Evolutionary conservation across 805 yeast genomes (phyloP).

Genomic region (Metschnikowia arizonensis): DNA sequence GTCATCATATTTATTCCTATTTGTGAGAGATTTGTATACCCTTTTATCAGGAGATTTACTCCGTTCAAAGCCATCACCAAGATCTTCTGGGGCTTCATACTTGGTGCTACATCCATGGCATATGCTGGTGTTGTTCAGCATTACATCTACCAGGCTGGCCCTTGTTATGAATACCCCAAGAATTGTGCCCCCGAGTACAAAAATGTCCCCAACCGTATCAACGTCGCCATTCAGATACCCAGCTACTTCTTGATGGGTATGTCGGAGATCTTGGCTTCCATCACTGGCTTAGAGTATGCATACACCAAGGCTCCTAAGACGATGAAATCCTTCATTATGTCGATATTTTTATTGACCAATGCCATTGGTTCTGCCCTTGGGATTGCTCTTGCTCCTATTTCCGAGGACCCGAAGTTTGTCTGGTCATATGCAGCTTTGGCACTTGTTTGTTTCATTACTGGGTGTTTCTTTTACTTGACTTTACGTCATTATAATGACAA

Average conservation of each 20-base stretch:
- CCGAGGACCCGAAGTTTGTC: constrained; percentile 63
- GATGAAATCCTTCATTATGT: constrained; percentile 18
- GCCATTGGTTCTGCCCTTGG: constrained; percentile 76
- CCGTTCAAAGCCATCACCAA: constrained; percentile 17
- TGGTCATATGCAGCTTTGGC: constrained; percentile 68
- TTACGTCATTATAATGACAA: constrained; percentile 51
- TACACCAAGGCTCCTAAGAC: constrained; percentile 17
- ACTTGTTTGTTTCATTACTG: constrained; percentile 53
- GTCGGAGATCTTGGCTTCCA: constrained; percentile 14
- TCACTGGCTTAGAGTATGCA: constrained; percentile 19
- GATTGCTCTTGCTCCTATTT: constrained; percentile 50
- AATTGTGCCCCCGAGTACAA: constrained; percentile 11
- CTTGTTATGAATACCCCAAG: constrained; percentile 12
- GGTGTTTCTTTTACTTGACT: constrained; percentile 54
- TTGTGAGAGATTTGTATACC: constrained; percentile 12
- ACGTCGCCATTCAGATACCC: constrained; percentile 12
- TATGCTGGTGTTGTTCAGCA: constrained; percentile 15
- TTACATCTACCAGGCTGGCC: constrained; percentile 14
- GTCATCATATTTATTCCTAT: constrained; percentile 14
- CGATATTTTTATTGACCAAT: constrained; percentile 59
- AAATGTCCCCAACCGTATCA: constrained; percentile 10
- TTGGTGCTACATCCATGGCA: constrained; percentile 12
- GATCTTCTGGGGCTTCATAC: constrained; percentile 15
- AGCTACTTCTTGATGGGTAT: constrained; percentile 11
- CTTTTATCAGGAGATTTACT: constrained; percentile 14